Base-by-base conservation (phyloP, 768 basidiomycete genomes). In the Mycena capillaripes region DNA sequence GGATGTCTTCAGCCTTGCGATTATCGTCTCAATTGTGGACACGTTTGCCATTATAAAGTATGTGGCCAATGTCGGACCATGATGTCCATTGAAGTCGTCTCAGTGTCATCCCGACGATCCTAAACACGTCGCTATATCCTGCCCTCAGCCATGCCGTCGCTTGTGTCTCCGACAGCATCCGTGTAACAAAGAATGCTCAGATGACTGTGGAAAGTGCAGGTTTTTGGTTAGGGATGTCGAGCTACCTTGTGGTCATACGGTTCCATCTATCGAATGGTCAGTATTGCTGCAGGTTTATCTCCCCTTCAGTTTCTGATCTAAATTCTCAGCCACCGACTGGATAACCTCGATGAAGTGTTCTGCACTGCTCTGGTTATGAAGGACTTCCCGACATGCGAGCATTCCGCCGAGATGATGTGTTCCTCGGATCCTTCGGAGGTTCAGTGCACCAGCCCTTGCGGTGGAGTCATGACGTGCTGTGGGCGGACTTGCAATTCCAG, bases 101-200 rank as follows among this genome's bases (percentile, higher is more conserved):
- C 60, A 92, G 89, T 92, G 92, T 67, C 91, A 93, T 70, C 84
- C 87, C 0, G 92, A 91, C 57, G 88, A 91, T 67, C 85, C 86
- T 0, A 83, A 87, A 16, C 92, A 93, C 69, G 53, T 86, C 19
- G 77, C 82, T 42, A 84, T 88, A 14, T 74, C 77, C 16, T 92
- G 92, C 74, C 78, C 76, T 16, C 83, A 87, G 67, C 79, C 78
- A 11, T 92, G 92, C 72, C 80, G 82, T 36, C 82, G 84, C 32
- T 84, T 91, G 7, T 93, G 92, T 71, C 72, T 81, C 0, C 83
- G 88, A 32, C 80, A 81, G 1, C 92, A 93, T 75, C 92, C 92
- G 0, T 94, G 93, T 76, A 69, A 75, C 10, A 86, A 84, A 44
- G 73, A 80, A 16, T 94, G 92, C 76, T 82, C 85, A 3, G 80